Evolutionary conservation across 495 filamentous ascomycete genomes (phyloP), one percentile per base, ranked within the genome.

Genomic region (Trichoderma erinaceum): DNA sequence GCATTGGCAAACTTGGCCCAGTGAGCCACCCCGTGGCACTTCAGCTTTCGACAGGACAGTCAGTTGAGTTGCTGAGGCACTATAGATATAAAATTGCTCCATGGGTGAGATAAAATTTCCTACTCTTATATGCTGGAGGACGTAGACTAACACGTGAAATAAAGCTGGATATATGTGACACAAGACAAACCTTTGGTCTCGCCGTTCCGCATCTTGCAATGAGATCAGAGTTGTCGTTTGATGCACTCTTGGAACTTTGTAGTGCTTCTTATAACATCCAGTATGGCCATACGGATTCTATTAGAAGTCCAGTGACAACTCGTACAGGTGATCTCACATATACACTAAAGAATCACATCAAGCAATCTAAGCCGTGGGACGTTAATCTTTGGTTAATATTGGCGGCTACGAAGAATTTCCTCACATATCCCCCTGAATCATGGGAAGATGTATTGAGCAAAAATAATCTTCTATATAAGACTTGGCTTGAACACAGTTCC

Each of bases 51-150:
- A 35, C 23, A 23, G 58, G 12, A 21, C 66, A 48, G 11, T 25
- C 29, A 23, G 41, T 68, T 15, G 41, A 48, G 29, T 29, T 68
- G 1, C 58, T 68, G 35, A 65, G 41, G 67, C 32, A 64, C 41
- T 68, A 68, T n/a, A 65, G 67, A 65, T 68, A 68, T 29, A 46
- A 65, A n/a, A 65, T 68, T 23, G 67, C 67, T 21, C 67, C 67
- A 68, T 68, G 67, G 67, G 67, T 68, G 46, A 25, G 48, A 35
- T 2, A 3, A 11, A 18, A 2, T 18, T 18, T 68, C 18, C 25
- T 32, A 43, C 29, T 41, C 11, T 25, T 41, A 21, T 16, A 6
- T 61, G 1, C 23, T 13, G 2, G 2, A 15, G 0, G 4, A 13
- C 7, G 7, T 12, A 21, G 41, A 56, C 16, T 16, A 25, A 41